These are phyloP conservation scores for Capsicum pubescens DNA, from an alignment of 257 asterid genomes.

Conservation along the genomic window DNA sequence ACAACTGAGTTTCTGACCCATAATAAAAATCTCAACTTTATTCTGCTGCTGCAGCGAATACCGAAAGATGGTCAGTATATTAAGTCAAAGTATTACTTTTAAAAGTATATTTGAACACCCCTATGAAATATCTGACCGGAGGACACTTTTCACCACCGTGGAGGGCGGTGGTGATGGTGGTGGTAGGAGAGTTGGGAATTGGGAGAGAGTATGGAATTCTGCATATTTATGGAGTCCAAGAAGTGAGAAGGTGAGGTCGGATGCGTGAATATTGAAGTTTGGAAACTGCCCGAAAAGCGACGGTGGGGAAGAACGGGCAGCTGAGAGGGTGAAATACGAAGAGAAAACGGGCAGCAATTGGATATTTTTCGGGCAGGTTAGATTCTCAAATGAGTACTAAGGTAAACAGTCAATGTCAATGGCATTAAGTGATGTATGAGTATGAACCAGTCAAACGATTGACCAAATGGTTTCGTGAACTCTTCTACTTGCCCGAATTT, in stretches of 20 bases:
- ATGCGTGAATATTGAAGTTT: conserved; percentile 39
- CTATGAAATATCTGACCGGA: not conserved
- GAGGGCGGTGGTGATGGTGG: conserved; percentile 39
- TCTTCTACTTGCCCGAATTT: too few relatives aligned
- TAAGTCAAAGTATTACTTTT: too few relatives aligned
- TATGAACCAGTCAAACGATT: not conserved
- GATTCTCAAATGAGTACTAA: too few relatives aligned
- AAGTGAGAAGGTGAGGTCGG: conserved; percentile 26
- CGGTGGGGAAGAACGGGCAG: conserved; percentile 35
- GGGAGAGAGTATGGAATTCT: conserved; percentile 30
- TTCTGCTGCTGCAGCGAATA: not conserved
- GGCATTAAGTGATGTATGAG: not conserved
- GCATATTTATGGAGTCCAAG: conserved; percentile 39
- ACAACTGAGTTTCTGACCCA: conserved; percentile 99
- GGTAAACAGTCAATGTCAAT: too few relatives aligned
- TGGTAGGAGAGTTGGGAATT: conserved; percentile 26
- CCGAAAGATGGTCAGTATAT: too few relatives aligned
- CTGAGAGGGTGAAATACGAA: conserved; percentile 37
- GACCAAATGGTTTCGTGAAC: too few relatives aligned
- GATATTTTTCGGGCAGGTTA: conserved; percentile 72
- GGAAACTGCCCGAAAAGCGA: conserved; percentile 59
- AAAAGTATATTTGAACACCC: too few relatives aligned
- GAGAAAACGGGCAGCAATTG: conserved; percentile 65
- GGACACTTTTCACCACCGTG: conserved; percentile 55
- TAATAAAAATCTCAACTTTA: not conserved